Evolutionary conservation across 1,284 basidiomycete genomes (phyloP).

Genomic region (Xerocomus nothofagi): DNA sequence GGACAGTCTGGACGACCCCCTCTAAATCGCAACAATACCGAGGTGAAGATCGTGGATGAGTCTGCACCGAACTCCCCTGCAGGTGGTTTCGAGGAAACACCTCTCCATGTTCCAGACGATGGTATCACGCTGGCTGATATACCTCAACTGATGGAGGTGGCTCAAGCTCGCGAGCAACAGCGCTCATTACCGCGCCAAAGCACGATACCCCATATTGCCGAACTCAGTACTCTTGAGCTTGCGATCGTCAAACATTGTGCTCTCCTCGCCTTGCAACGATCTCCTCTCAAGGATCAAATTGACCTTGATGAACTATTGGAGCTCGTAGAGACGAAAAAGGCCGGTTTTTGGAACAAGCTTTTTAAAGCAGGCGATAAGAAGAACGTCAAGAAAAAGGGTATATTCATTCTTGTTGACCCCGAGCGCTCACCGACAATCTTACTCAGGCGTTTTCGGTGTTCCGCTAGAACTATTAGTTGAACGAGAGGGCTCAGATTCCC

Average conservation of each 20-base stretch:
- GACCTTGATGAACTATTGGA: slow-evolving; percentile 94
- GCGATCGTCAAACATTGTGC: slow-evolving; percentile 93
- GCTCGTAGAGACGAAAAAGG: slow-evolving; percentile 90
- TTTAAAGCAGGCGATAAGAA: slow-evolving; percentile 93
- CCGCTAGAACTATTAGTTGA: slow-evolving; percentile 96
- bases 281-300: slow-evolving; percentile 77
- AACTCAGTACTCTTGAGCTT: slow-evolving; percentile 82
- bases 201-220: slow-evolving; percentile 78
- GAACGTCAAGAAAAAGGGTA: slow-evolving; percentile 87
- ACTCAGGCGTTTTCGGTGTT: slow-evolving; percentile 82
- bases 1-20: slow-evolving; percentile 65
- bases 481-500: slow-evolving; percentile 90
- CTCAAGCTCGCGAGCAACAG: slow-evolving; percentile 85
- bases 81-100: slow-evolving; percentile 43
- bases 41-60: slow-evolving; percentile 89
- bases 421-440: slow-evolving; percentile 1
- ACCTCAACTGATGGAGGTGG: slow-evolving; percentile 88
- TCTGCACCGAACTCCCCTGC: slow-evolving; percentile 70
- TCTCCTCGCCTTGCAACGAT: slow-evolving; percentile 77
- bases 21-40: slow-evolving; percentile 81
- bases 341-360: slow-evolving; percentile 94
- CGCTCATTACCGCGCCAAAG: slow-evolving; percentile 75
- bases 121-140: slow-evolving; percentile 96
- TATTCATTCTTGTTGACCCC: slow-evolving; percentile 24
- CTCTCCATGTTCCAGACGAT: slow-evolving; percentile 56